phyloP scores from a whole-genome alignment of 2,329 filamentous ascomycete species.

The Ramichloridium luteum region DNA sequence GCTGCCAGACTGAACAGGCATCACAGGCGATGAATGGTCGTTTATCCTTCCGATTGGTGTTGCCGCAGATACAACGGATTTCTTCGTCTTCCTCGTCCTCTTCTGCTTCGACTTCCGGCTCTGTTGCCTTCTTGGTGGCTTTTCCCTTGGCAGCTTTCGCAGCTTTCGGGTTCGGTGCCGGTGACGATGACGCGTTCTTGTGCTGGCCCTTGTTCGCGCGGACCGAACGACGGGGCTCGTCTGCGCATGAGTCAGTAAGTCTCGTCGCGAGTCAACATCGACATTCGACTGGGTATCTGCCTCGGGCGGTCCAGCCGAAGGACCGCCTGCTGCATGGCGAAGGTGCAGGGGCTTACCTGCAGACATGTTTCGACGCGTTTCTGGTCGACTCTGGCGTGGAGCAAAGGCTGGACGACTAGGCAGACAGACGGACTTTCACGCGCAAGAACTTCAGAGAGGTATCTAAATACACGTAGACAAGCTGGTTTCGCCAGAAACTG shows the following conservation, averaged over 20 bases:
- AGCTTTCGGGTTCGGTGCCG: conserved; percentile 24
- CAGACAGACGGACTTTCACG: too few relatives aligned
- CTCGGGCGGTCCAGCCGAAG: too few relatives aligned
- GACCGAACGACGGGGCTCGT: conserved; percentile 85
- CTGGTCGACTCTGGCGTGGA: too few relatives aligned
- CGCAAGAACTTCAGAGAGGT: too few relatives aligned
- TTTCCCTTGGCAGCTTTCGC: conserved; percentile 35
- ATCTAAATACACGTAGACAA: too few relatives aligned
- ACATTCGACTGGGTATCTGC: too few relatives aligned
- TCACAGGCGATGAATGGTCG: conserved; percentile 96
- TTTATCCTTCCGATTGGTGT: conserved; percentile 72
- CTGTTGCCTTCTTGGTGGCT: conserved; percentile 30
- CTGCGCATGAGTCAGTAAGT: conserved; percentile 29
- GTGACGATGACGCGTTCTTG: conserved; percentile 58
- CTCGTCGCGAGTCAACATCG: too few relatives aligned
- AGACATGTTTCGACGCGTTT: too few relatives aligned
- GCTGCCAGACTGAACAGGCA: conserved; percentile 85
- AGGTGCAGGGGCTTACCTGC: too few relatives aligned
- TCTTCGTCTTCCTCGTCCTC: conserved; percentile 39
- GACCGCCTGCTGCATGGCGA: too few relatives aligned
- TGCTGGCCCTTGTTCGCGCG: conserved; percentile 95
- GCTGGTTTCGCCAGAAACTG: too few relatives aligned
- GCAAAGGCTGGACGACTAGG: too few relatives aligned
- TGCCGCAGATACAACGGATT: conserved; percentile 88
- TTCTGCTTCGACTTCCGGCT: conserved; percentile 39